These are phyloP conservation scores for Limnomonas spitsbergensis DNA, from an alignment of 139 green algal genomes.

Conservation along the genomic window DNA sequence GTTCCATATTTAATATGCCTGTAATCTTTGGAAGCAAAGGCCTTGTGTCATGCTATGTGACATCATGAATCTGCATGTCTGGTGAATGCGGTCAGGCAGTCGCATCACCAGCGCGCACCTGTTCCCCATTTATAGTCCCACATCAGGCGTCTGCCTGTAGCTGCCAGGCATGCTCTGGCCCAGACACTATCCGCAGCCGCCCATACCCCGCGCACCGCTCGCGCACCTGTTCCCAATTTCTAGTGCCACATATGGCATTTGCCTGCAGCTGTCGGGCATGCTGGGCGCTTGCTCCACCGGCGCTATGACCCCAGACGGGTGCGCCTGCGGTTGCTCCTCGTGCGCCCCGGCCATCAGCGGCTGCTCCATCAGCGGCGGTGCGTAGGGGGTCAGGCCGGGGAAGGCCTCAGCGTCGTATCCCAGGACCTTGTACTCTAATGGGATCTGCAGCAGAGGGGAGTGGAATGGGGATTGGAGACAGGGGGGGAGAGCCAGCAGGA, in stretches of 20 bases:
- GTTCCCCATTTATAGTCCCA: too few species aligned
- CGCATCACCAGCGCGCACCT: too few species aligned
- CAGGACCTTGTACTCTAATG: slow-evolving; percentile 55
- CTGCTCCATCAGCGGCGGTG: slow-evolving; percentile 50
- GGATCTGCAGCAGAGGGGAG: slow-evolving; percentile 37
- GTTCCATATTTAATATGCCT: too few species aligned
- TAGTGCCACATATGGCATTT: slow-evolving; percentile 40
- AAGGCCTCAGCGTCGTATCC: slow-evolving; percentile 50
- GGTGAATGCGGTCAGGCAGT: too few species aligned
- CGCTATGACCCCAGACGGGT: slow-evolving; percentile 19
- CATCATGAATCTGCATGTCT: too few species aligned
- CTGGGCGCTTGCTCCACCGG: slow-evolving; percentile 15
- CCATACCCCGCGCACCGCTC: too few species aligned
- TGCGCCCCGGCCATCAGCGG: slow-evolving; percentile 41
- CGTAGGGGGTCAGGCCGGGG: slow-evolving; percentile 51
- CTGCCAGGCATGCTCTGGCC: too few species aligned
- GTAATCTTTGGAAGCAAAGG: too few species aligned
- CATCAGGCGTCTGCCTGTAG: too few species aligned
- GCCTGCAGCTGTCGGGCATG: slow-evolving; percentile 31
- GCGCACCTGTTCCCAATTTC: slow-evolving; percentile 38
- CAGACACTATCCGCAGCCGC: too few species aligned
- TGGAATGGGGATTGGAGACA: background rate
- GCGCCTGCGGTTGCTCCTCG: background rate
- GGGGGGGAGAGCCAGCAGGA: slow-evolving; percentile 1
- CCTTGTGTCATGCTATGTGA: too few species aligned